These are phyloP conservation scores for Barnettozyma salicaria DNA, from an alignment of 805 yeast genomes.

Conservation along the genomic window DNA sequence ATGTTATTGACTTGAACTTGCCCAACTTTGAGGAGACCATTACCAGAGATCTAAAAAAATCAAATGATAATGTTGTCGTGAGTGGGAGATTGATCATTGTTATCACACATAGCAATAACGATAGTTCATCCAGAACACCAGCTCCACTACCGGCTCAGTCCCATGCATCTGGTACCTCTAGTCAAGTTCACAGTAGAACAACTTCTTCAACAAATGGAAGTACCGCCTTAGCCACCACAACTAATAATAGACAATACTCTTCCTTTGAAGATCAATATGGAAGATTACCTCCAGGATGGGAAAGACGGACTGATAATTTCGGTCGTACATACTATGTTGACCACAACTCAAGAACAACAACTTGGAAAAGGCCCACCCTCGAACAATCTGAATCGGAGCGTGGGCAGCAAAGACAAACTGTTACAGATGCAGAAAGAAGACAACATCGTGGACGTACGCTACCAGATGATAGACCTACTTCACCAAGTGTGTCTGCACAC, in stretches of 20 bases:
- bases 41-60: conserved; percentile 84
- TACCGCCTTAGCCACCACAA: conserved; percentile 3
- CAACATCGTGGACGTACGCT: conserved; percentile 87
- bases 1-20: conserved; percentile 63
- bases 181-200: conserved; percentile 7
- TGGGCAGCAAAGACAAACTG: conserved; percentile 51
- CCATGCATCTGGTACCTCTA: not conserved
- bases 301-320: conserved; percentile 92
- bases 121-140: conserved; percentile 21
- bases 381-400: conserved; percentile 71
- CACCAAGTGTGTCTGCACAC: conserved; percentile 21
- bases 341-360: conserved; percentile 94
- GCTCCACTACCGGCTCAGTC: conserved; percentile 3
- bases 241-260: conserved; percentile 58
- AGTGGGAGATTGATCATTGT: conserved; percentile 85
- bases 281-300: conserved; percentile 98
- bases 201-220: conserved; percentile 23
- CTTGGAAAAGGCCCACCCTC: conserved; percentile 96
- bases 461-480: conserved; percentile 52
- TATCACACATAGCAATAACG: conserved; percentile 41
- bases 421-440: conserved; percentile 82
- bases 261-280: conserved; percentile 98
- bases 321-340: conserved; percentile 98
- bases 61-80: conserved; percentile 89
- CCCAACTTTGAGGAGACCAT: conserved; percentile 68